A percentile compares a stretch with the other conserved stretches of the same genome.
phyloP scores from a whole-genome alignment of 352 stramenopile species.

The Globisporangium uncinulatum region DNA sequence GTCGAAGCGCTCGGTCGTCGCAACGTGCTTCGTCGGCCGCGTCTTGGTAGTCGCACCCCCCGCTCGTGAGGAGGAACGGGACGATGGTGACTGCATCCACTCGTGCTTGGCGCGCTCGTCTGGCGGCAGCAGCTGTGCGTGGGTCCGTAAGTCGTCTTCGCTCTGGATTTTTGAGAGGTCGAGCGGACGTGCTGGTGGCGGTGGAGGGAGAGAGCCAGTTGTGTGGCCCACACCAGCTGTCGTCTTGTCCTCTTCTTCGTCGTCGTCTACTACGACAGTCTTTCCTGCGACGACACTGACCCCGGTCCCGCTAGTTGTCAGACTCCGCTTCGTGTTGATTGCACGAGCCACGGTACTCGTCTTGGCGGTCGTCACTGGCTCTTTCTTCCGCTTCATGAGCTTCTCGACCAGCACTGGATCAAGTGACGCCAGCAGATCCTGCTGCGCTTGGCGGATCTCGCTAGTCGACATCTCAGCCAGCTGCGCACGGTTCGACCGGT shows the following conservation, averaged over 20 bases:
- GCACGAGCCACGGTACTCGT: neutral
- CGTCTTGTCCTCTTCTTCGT: neutral
- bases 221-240: neutral
- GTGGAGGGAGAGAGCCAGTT: neutral
- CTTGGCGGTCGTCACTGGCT: slow-evolving; percentile 1
- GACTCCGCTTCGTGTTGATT: neutral
- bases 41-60: neutral
- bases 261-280: slow-evolving; percentile 2
- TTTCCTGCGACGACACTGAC: slow-evolving; percentile 3
- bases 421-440: slow-evolving; percentile 52
- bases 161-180: slow-evolving; percentile 48
- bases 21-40: slow-evolving; percentile 12
- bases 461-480: slow-evolving; percentile 56
- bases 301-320: neutral
- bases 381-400: slow-evolving; percentile 32
- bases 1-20: slow-evolving; percentile 64
- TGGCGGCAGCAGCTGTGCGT: slow-evolving; percentile 33
- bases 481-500: slow-evolving; percentile 46
- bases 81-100: slow-evolving; percentile 39
- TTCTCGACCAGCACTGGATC: slow-evolving; percentile 64
- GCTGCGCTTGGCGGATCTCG: slow-evolving; percentile 69
- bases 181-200: slow-evolving; percentile 9
- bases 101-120: slow-evolving; percentile 76
- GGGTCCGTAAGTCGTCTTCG: slow-evolving; percentile 52
- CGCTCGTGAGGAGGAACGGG: neutral